Conservation (phyloP, 179 eudicot species). For the Beta macrorhiza region DNA sequence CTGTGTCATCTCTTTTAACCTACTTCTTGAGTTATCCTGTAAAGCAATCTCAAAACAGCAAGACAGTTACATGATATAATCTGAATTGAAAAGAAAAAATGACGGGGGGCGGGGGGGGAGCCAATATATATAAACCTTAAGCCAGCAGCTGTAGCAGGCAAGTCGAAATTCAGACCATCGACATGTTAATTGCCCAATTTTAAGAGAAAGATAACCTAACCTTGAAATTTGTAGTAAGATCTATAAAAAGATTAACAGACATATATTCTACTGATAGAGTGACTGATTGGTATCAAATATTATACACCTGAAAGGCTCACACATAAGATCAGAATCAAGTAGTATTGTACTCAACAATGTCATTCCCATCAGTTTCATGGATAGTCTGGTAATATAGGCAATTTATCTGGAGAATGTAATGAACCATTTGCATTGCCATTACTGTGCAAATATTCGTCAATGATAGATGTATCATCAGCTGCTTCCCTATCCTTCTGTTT, state of each 20-base stretch:
- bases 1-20: background rate
- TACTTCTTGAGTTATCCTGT: background rate
- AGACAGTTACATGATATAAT: background rate
- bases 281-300: background rate
- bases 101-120: no score
- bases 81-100: background rate
- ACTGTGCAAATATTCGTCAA: slow-evolving; percentile 39
- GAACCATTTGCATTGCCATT: slow-evolving; percentile 54
- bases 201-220: slow-evolving; percentile 4
- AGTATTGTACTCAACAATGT: slow-evolving; percentile 3
- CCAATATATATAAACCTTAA: no score
- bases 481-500: slow-evolving; percentile 28
- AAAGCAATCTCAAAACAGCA: background rate
- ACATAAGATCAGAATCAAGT: background rate
- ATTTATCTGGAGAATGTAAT: slow-evolving; percentile 40
- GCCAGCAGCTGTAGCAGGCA: background rate
- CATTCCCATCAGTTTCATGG: slow-evolving; percentile 21
- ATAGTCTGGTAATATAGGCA: slow-evolving; percentile 79
- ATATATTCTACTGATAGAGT: slow-evolving; percentile 14
- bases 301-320: slow-evolving; percentile 14
- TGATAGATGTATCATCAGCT: slow-evolving; percentile 34
- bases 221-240: slow-evolving; percentile 6
- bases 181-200: background rate
- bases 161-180: background rate
- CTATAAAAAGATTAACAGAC: background rate